A percentile compares a stretch with the other conserved stretches of the same genome.
These are phyloP conservation scores for Choanephora cucurbitarum DNA, from an alignment of 371 early-diverging fungal genomes.

Conservation along the genomic window DNA sequence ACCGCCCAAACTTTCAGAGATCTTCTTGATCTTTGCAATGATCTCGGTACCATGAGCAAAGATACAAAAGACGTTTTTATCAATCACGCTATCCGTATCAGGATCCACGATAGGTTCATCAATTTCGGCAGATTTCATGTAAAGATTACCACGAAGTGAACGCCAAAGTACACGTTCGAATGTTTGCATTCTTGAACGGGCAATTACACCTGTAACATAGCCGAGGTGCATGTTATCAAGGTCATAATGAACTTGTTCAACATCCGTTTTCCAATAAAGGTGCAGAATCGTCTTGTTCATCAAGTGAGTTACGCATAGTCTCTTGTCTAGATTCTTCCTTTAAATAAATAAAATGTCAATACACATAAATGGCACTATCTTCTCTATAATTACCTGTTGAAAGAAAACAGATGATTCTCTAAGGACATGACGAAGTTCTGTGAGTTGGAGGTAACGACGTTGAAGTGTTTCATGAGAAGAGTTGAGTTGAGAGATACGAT, in stretches of 20 bases:
- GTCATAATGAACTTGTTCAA: conserved; percentile 51
- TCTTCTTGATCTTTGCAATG: conserved; percentile 88
- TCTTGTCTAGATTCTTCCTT: conserved; percentile 59
- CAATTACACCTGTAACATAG: conserved; percentile 92
- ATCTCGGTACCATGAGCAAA: conserved; percentile 96
- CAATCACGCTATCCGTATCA: conserved; percentile 75
- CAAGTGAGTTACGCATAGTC: conserved; percentile 51
- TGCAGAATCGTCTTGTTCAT: conserved; percentile 57
- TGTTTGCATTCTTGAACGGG: conserved; percentile 82
- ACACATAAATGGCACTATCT: too few species aligned
- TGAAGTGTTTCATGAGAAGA: conserved; percentile 83
- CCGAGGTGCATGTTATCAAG: conserved; percentile 50
- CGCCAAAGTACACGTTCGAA: conserved; percentile 98
- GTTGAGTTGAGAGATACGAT: conserved; percentile 85
- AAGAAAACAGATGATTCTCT: conserved; percentile 87
- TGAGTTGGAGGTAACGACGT: conserved; percentile 83
- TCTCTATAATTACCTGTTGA: conserved; percentile 53
- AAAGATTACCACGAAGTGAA: conserved; percentile 96
- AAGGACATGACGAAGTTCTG: conserved; percentile 89
- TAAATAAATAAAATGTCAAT: not conserved
- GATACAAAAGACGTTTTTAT: conserved; percentile 95
- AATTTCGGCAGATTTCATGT: conserved; percentile 94
- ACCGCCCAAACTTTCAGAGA: conserved; percentile 93
- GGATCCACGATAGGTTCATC: conserved; percentile 91
- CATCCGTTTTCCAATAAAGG: conserved; percentile 66